phyloP scores from a whole-genome alignment of 768 basidiomycete genomes.

The Mycena vulgaris region DNA sequence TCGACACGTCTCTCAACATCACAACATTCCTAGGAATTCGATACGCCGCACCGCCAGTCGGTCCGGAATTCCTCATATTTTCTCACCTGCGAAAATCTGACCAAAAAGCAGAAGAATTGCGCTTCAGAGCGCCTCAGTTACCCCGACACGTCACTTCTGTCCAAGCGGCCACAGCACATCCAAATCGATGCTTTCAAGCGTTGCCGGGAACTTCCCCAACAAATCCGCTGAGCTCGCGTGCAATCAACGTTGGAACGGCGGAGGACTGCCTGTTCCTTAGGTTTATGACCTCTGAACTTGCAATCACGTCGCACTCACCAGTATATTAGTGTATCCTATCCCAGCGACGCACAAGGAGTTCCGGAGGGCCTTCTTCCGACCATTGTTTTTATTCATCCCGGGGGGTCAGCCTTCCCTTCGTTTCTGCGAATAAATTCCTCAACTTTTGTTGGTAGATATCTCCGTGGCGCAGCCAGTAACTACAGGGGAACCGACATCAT shows the following conservation, averaged over 20 bases:
- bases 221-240: constrained; percentile 29
- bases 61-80: background rate
- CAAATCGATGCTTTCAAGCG: constrained; percentile 41
- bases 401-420: constrained; percentile 25
- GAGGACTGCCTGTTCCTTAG: constrained; percentile 35
- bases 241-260: background rate
- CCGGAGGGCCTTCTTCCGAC: constrained; percentile 35
- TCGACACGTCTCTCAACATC: background rate
- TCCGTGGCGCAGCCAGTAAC: constrained; percentile 10
- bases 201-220: constrained; percentile 33
- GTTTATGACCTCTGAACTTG: background rate
- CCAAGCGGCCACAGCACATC: constrained; percentile 35
- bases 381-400: constrained; percentile 40
- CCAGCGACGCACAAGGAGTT: constrained; percentile 34
- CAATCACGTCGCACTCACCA: too few species aligned
- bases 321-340: constrained; percentile 35
- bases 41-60: background rate
- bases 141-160: constrained; percentile 29
- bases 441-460: background rate
- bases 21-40: background rate
- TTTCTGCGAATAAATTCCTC: background rate
- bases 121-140: constrained; percentile 32
- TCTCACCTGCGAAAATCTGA: background rate
- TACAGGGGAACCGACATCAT: constrained; percentile 24
- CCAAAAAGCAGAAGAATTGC: constrained; percentile 39